A percentile compares a stretch with the other conserved stretches of the same genome.
Evolutionary conservation across 1,139 yeast species (phyloP).

Genomic region (Magnusiomyces clavatus): DNA sequence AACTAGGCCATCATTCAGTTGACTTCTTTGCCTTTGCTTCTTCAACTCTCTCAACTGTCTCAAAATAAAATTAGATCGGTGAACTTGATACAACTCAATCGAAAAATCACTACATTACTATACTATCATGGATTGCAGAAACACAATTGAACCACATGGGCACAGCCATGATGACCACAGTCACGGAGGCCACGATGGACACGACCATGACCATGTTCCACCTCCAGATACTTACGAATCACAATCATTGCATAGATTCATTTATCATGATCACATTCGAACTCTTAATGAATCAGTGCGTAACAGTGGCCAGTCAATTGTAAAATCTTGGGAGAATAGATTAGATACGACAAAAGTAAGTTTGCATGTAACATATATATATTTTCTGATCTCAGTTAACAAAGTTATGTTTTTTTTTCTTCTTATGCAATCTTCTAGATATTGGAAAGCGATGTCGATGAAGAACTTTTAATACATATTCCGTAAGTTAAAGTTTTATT

Average conservation of each 20-base stretch:
- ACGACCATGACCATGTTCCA: constrained; percentile 41
- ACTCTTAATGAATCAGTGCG: constrained; percentile 58
- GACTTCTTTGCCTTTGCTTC: too few relatives aligned
- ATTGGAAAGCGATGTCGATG: constrained; percentile 71
- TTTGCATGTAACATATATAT: not conserved
- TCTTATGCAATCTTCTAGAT: constrained; percentile 31
- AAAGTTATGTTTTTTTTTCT: constrained; percentile 20
- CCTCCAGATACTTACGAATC: constrained; percentile 68
- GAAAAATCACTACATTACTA: too few relatives aligned
- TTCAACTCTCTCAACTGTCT: too few relatives aligned
- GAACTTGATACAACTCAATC: too few relatives aligned
- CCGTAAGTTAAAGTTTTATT: constrained; percentile 37
- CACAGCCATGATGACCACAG: constrained; percentile 23
- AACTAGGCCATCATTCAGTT: too few relatives aligned
- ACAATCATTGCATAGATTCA: constrained; percentile 57
- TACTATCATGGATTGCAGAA: constrained; percentile 6
- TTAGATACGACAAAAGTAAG: constrained; percentile 31
- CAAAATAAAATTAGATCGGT: too few relatives aligned
- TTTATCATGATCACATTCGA: constrained; percentile 53
- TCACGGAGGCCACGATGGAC: constrained; percentile 24
- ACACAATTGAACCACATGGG: constrained; percentile 21
- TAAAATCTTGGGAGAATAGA: constrained; percentile 46
- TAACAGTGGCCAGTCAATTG: constrained; percentile 39
- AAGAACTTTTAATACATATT: constrained; percentile 64
- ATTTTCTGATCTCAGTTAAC: constrained; percentile 26